These are phyloP conservation scores for Pseudonectria foliicola DNA, from an alignment of 2,329 filamentous ascomycete genomes.

Conservation along the genomic window DNA sequence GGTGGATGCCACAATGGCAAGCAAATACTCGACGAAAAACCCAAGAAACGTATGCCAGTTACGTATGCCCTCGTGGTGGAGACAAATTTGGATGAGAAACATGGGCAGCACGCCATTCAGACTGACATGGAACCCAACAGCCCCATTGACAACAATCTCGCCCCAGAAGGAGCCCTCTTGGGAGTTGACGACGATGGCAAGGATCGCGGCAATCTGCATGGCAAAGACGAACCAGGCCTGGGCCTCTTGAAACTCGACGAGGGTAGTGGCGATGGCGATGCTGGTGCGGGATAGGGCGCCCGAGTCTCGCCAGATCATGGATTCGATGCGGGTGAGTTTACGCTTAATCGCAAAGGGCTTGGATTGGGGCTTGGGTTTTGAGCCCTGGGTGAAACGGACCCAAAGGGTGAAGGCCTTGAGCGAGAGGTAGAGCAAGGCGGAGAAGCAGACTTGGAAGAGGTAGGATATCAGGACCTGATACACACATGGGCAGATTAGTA, in stretches of 20 bases:
- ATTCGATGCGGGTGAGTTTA: constrained; percentile 27
- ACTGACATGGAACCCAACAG: constrained; percentile 30
- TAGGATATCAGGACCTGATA: constrained; percentile 32
- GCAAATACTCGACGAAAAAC: constrained; percentile 32
- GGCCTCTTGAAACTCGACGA: constrained; percentile 35
- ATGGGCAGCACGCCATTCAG: constrained; percentile 32
- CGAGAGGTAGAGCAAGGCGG: constrained; percentile 25
- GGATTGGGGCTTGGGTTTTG: constrained; percentile 12
- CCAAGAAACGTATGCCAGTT: constrained; percentile 35
- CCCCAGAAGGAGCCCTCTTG: constrained; percentile 34
- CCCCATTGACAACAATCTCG: constrained; percentile 31
- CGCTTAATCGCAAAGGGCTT: constrained; percentile 20
- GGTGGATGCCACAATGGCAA: constrained; percentile 30
- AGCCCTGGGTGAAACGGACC: constrained; percentile 25
- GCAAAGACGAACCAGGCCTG: constrained; percentile 35
- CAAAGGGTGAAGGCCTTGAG: constrained; percentile 30
- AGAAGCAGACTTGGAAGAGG: constrained; percentile 31
- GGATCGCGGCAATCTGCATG: constrained; percentile 33
- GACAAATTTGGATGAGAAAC: constrained; percentile 30
- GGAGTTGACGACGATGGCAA: constrained; percentile 34
- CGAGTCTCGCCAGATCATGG: constrained; percentile 31
- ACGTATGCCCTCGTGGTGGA: constrained; percentile 33
- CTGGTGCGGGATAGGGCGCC: constrained; percentile 30
- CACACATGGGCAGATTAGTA: constrained; percentile 4
- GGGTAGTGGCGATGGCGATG: constrained; percentile 32